phyloP scores from a whole-genome alignment of 1,284 basidiomycete species.

The Takashimella koratensis region DNA sequence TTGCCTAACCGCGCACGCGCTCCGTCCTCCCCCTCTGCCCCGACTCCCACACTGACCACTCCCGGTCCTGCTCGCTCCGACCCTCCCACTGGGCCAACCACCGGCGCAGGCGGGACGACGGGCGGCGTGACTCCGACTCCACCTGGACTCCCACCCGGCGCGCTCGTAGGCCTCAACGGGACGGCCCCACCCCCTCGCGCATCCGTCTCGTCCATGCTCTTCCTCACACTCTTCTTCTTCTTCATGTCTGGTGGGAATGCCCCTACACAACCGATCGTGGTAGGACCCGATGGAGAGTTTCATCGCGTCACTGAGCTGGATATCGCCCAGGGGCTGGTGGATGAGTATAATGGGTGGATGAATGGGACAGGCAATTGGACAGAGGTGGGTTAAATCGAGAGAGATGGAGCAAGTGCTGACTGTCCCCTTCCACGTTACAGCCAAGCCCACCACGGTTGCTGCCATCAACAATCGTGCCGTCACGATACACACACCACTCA shows the following conservation, averaged over 20 bases:
- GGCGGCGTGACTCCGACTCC: no score
- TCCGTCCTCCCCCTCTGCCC: background rate
- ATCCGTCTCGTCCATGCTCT: constrained; percentile 40
- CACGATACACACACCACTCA: constrained; percentile 22
- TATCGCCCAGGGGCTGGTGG: constrained; percentile 19
- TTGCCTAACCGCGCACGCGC: background rate
- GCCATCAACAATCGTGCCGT: constrained; percentile 28
- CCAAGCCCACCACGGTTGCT: constrained; percentile 22
- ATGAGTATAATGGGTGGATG: constrained; percentile 33
- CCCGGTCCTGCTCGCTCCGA: background rate
- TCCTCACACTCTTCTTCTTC: constrained; percentile 48
- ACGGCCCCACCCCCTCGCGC: constrained; percentile 26
- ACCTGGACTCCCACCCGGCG: constrained; percentile 1
- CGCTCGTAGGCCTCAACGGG: constrained; percentile 4
- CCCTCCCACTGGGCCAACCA: background rate
- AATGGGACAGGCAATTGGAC: constrained; percentile 41
- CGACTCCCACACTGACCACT: background rate
- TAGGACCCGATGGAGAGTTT: constrained; percentile 40
- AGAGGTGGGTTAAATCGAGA: constrained; percentile 40
- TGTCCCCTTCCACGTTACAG: constrained; percentile 14
- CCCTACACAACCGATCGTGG: constrained; percentile 17
- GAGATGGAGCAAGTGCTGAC: no score
- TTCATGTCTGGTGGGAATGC: constrained; percentile 42
- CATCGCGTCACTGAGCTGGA: constrained; percentile 34
- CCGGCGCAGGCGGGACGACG: background rate